Conservation (phyloP, 2,329 filamentous ascomycete species). For the Botrytis deweyae region DNA sequence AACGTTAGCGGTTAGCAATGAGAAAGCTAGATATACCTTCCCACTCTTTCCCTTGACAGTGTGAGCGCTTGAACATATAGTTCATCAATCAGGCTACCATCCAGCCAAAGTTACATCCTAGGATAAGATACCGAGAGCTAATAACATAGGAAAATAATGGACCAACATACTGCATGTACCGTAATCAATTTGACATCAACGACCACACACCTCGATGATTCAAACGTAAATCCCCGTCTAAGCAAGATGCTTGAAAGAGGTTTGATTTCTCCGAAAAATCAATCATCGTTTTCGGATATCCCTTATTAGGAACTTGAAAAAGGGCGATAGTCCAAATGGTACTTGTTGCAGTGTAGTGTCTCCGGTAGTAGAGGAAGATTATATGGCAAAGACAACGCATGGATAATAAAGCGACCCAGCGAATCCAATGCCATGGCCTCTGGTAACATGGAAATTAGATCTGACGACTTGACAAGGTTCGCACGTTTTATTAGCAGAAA, state of each 20-base stretch:
- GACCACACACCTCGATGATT: background rate
- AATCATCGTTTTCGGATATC: background rate
- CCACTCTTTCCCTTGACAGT: background rate
- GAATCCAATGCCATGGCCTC: slow-evolving; percentile 30
- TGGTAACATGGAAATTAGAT: slow-evolving; percentile 28
- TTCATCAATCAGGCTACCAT: background rate
- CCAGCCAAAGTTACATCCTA: background rate
- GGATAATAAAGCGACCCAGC: slow-evolving; percentile 21
- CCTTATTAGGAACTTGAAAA: background rate
- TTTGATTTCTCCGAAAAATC: background rate
- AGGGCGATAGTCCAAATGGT: slow-evolving; percentile 4
- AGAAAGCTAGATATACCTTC: background rate
- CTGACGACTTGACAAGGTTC: slow-evolving; percentile 27
- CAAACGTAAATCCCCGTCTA: background rate
- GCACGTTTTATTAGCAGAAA: slow-evolving; percentile 25
- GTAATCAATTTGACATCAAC: background rate
- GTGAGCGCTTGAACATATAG: slow-evolving; percentile 9
- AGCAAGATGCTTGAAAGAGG: background rate
- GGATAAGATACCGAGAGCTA: too few relatives aligned
- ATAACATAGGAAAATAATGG: background rate
- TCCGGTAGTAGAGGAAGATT: slow-evolving; percentile 8
- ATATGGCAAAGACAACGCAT: slow-evolving; percentile 20
- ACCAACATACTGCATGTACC: background rate
- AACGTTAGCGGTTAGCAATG: background rate
- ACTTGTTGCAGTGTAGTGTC: slow-evolving; percentile 1